phyloP scores from a whole-genome alignment of 352 stramenopile species.

The Phytophthora citricola region DNA sequence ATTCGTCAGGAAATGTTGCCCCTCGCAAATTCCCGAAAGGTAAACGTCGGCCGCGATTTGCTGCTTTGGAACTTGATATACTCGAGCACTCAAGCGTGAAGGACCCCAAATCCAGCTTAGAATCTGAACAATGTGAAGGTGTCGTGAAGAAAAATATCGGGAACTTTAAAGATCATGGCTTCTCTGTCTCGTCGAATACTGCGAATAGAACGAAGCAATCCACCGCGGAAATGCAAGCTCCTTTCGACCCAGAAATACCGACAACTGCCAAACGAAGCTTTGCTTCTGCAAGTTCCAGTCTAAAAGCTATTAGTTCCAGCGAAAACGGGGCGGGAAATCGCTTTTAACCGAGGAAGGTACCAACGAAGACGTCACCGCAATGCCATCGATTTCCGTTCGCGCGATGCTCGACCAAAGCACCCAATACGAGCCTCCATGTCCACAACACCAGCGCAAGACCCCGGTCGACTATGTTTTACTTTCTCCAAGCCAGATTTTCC shows the following conservation, averaged over 20 bases:
- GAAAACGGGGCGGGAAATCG: neutral
- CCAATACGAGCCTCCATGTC: constrained; percentile 20
- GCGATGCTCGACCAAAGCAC: constrained; percentile 16
- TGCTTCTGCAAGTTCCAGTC: neutral
- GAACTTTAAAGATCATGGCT: neutral
- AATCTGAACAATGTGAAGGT: constrained; percentile 5
- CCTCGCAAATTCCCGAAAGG: constrained; percentile 1
- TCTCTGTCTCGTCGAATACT: neutral
- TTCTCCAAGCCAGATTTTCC: constrained; percentile 33
- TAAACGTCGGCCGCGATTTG: constrained; percentile 8
- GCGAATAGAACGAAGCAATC: neutral
- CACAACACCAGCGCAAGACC: constrained; percentile 11
- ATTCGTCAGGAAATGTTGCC: neutral
- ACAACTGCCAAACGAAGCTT: neutral
- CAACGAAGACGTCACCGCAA: no score
- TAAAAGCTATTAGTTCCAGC: neutral
- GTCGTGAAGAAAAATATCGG: constrained; percentile 7
- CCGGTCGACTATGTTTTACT: constrained; percentile 34
- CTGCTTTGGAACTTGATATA: constrained; percentile 17
- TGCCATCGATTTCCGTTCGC: neutral
- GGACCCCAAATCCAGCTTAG: constrained; percentile 1
- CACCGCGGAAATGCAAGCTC: neutral
- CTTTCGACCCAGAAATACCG: neutral
- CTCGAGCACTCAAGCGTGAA: neutral
- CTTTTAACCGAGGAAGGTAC: no score